Evolutionary conservation across 495 filamentous ascomycete genomes (phyloP).

Genomic region (Chaetomidium leptoderma): DNA sequence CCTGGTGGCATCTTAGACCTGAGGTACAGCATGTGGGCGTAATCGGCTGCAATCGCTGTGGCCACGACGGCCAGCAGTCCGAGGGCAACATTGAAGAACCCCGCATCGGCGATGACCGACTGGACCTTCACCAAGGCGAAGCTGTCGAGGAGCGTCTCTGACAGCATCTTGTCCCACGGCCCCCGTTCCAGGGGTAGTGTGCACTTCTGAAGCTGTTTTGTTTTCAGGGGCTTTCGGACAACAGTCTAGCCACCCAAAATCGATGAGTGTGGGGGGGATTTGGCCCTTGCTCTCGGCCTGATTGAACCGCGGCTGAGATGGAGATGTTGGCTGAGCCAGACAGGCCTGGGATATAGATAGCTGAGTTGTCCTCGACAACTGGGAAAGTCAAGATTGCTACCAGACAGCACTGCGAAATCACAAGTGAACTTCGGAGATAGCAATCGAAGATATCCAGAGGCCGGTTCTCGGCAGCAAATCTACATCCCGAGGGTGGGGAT

Average conservation of each 20-base stretch:
- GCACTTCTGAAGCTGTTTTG: too few relatives aligned
- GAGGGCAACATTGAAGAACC: slow-evolving; percentile 18
- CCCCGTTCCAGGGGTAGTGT: too few relatives aligned
- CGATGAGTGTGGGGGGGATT: too few relatives aligned
- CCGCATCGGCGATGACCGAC: slow-evolving; percentile 13
- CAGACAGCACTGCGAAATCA: background rate
- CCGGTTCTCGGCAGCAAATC: background rate
- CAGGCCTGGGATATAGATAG: too few relatives aligned
- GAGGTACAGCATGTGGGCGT: slow-evolving; percentile 48
- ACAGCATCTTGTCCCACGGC: slow-evolving; percentile 22
- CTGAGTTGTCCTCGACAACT: background rate
- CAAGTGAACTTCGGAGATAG: background rate
- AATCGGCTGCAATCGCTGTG: slow-evolving; percentile 41
- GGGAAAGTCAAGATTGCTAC: background rate
- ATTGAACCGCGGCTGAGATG: too few relatives aligned
- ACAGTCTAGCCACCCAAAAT: too few relatives aligned
- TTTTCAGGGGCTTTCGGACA: too few relatives aligned
- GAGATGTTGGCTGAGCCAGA: too few relatives aligned
- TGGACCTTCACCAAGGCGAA: slow-evolving; percentile 24
- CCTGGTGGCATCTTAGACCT: slow-evolving; percentile 55
- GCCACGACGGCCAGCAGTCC: slow-evolving; percentile 27
- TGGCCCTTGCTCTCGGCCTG: too few relatives aligned
- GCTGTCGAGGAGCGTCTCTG: slow-evolving; percentile 20
- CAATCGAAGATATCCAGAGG: background rate
- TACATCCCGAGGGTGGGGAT: background rate